Conservation (phyloP, 2,329 filamentous ascomycete species). For the Emydomyces testavorans region DNA sequence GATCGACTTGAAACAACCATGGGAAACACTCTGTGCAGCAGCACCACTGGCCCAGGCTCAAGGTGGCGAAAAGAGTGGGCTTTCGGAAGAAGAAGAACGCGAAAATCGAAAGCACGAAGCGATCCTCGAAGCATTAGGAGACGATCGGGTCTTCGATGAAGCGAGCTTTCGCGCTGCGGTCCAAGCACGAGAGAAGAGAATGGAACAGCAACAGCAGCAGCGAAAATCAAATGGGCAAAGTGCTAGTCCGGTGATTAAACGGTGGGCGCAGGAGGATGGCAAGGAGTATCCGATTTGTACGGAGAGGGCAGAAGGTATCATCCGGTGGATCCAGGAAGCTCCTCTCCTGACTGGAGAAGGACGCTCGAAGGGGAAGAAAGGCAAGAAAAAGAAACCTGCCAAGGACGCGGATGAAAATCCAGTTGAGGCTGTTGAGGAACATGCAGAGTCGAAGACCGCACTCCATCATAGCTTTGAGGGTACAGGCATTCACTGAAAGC, state of each 20-base stretch:
- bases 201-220: constrained; percentile 20
- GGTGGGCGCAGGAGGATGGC: constrained; percentile 54
- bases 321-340: constrained; percentile 56
- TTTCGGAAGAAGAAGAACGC: constrained; percentile 45
- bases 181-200: constrained; percentile 46
- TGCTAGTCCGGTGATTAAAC: constrained; percentile 31
- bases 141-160: constrained; percentile 58
- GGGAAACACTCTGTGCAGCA: constrained; percentile 60
- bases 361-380: constrained; percentile 13
- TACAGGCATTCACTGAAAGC: background rate
- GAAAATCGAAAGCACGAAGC: constrained; percentile 53
- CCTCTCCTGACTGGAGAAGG: constrained; percentile 27
- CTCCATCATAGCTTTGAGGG: background rate
- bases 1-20: constrained; percentile 52
- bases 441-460: background rate
- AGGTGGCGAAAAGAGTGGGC: constrained; percentile 25
- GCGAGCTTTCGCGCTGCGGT: constrained; percentile 54
- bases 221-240: constrained; percentile 14
- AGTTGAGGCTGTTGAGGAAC: background rate
- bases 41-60: constrained; percentile 41
- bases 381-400: constrained; percentile 6
- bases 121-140: constrained; percentile 54
- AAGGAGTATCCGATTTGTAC: constrained; percentile 60
- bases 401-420: background rate
- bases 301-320: constrained; percentile 56